Percentiles rank a stretch among this genome's conserved stretches.
phyloP scores from a whole-genome alignment of 805 yeast species.

The Kodamaea neixiangensis region DNA sequence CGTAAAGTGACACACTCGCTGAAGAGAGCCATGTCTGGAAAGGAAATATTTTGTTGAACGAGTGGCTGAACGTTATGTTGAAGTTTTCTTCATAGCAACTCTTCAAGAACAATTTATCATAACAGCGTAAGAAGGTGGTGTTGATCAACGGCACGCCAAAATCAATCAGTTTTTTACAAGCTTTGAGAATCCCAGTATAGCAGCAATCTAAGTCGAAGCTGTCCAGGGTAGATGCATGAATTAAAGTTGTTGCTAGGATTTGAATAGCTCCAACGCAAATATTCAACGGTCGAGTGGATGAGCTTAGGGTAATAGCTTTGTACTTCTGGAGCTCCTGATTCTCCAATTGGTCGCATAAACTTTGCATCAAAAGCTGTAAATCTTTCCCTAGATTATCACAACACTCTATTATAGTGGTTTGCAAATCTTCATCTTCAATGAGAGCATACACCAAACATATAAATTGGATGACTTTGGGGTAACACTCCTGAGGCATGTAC shows the following conservation, averaged over 20 bases:
- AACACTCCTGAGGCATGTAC: constrained; percentile 41
- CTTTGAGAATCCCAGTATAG: constrained; percentile 31
- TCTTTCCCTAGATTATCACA: constrained; percentile 37
- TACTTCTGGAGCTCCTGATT: constrained; percentile 23
- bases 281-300: constrained; percentile 18
- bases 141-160: constrained; percentile 41
- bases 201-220: constrained; percentile 25
- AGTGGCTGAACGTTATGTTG: constrained; percentile 15
- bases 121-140: constrained; percentile 40
- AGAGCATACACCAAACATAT: constrained; percentile 46
- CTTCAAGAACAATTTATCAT: constrained; percentile 41
- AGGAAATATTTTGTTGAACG: constrained; percentile 32
- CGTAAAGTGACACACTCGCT: constrained; percentile 39
- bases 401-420: background rate
- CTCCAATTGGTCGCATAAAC: constrained; percentile 22
- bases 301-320: constrained; percentile 3
- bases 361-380: constrained; percentile 21
- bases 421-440: constrained; percentile 26
- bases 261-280: constrained; percentile 43
- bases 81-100: constrained; percentile 20
- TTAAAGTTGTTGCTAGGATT: constrained; percentile 32
- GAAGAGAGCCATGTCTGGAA: constrained; percentile 44
- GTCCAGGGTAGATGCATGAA: constrained; percentile 26
- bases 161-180: constrained; percentile 30
- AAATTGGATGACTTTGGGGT: constrained; percentile 41